These are phyloP conservation scores for Prunus persica DNA, from an alignment of 306 rosid genomes.

Conservation along the genomic window Prunus_persica_NCBIv2 NC_034014.1:24943001-24943500, in stretches of 20 bases:
- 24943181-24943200: not conserved
- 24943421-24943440: not conserved
- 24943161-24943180: not conserved
- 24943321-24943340: not conserved
- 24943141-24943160: not conserved
- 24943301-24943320: not conserved
- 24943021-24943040: constrained; percentile 7
- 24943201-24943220: not conserved
- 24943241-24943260: not conserved
- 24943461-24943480: constrained; percentile 78
- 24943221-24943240: not conserved
- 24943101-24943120: not conserved
- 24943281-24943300: not conserved
- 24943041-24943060: constrained; percentile 15
- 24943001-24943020: constrained; percentile 6
- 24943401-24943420: not conserved
- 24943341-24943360: not conserved
- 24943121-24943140: not conserved
- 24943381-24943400: constrained; percentile 17
- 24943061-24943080: not conserved
- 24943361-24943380: not conserved
- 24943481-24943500: constrained; percentile 68
- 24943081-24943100: not conserved
- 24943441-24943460: constrained; percentile 50
- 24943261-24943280: not conserved